phyloP scores from a whole-genome alignment of 2,329 filamentous ascomycete species.

The Exophiala sp. region DNA sequence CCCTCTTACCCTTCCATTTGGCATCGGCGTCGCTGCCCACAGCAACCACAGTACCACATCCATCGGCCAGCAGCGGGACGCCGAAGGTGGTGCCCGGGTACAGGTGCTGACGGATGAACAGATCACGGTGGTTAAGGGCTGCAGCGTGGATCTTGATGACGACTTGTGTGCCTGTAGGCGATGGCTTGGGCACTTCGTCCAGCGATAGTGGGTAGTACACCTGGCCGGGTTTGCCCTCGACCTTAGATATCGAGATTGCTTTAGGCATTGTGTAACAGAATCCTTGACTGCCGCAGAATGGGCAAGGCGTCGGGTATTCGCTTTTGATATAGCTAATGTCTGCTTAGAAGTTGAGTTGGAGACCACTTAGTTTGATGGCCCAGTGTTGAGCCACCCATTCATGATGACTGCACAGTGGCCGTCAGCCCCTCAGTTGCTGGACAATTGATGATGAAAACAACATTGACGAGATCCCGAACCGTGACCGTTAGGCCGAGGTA shows the following conservation, averaged over 20 bases:
- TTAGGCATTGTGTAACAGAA: conserved; percentile 36
- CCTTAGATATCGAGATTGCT: conserved; percentile 40
- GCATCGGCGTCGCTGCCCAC: conserved; percentile 54
- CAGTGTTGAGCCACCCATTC: too few relatives aligned
- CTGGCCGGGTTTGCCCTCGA: conserved; percentile 67
- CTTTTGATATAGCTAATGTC: not conserved
- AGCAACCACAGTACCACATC: conserved; percentile 65
- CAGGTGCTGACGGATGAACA: conserved; percentile 86
- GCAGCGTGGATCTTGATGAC: conserved; percentile 70
- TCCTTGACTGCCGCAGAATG: not conserved
- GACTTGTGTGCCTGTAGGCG: conserved; percentile 61
- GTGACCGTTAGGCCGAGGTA: not conserved
- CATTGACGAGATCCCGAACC: too few relatives aligned
- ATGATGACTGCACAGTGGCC: too few relatives aligned
- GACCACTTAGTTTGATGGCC: too few relatives aligned
- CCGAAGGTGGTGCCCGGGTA: conserved; percentile 81
- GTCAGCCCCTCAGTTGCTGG: not conserved
- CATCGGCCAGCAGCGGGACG: conserved; percentile 74
- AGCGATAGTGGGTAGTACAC: conserved; percentile 61
- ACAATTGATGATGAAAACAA: too few relatives aligned
- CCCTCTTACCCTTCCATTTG: conserved; percentile 58
- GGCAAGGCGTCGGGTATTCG: too few relatives aligned
- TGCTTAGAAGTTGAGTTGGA: not conserved
- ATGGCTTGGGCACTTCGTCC: conserved; percentile 57
- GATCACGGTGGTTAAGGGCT: conserved; percentile 88